Evolutionary conservation across 352 stramenopile species (phyloP).

Genomic region (Saprolegnia diclina): DNA sequence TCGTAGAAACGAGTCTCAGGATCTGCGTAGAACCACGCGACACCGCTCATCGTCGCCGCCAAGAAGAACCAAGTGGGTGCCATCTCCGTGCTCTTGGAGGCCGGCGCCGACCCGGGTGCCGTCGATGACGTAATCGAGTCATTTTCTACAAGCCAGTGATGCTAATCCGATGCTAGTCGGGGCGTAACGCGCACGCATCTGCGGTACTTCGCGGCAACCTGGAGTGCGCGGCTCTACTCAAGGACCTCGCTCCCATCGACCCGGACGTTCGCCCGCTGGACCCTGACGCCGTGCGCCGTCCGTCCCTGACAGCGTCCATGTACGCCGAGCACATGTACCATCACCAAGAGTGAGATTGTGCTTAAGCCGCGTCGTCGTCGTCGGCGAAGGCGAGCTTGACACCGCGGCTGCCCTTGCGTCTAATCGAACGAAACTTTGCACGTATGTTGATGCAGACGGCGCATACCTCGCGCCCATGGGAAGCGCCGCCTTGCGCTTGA

Average conservation of each 20-base stretch:
- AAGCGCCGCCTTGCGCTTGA: slow-evolving; percentile 23
- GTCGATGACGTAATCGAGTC: slow-evolving; percentile 36
- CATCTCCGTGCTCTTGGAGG: slow-evolving; percentile 45
- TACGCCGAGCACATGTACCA: slow-evolving; percentile 13
- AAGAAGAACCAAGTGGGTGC: slow-evolving; percentile 68
- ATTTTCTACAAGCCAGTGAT: neutral
- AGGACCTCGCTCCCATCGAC: neutral
- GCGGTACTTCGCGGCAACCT: slow-evolving; percentile 5
- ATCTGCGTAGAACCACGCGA: slow-evolving; percentile 38
- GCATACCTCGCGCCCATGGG: slow-evolving; percentile 23
- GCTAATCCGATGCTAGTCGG: slow-evolving; percentile 3
- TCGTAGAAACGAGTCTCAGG: neutral
- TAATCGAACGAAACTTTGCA: neutral
- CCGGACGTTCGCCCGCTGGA: neutral
- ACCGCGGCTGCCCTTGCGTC: neutral
- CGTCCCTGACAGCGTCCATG: neutral
- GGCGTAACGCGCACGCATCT: slow-evolving; percentile 19
- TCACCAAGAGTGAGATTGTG: slow-evolving; percentile 9
- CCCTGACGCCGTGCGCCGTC: neutral
- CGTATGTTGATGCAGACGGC: neutral
- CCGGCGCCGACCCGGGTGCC: slow-evolving; percentile 43
- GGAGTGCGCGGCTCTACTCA: neutral
- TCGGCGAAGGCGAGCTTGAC: slow-evolving; percentile 9
- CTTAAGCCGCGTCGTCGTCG: neutral
- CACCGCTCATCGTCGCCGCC: slow-evolving; percentile 59